These are phyloP conservation scores for Bauhinia variegata DNA, from an alignment of 306 rosid genomes.

Conservation along the genomic window DNA sequence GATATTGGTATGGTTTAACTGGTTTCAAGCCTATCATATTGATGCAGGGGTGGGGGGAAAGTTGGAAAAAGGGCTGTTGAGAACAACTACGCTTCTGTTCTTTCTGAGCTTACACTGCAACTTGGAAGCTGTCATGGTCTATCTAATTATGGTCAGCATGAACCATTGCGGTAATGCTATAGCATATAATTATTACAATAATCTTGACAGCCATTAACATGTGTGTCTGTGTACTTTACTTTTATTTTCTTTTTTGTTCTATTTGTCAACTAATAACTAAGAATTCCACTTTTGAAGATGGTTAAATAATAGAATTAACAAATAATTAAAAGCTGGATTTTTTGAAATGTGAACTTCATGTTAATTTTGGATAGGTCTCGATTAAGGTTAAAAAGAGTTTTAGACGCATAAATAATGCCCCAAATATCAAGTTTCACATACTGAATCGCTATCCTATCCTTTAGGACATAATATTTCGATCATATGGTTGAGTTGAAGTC, in stretches of 20 bases:
- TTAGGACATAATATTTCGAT: conserved; percentile 1
- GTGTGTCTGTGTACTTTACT: conserved; percentile 9
- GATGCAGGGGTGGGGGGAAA: conserved; percentile 95
- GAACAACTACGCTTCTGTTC: conserved; percentile 89
- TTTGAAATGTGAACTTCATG: background rate
- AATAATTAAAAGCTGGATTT: background rate
- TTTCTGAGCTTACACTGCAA: conserved; percentile 89
- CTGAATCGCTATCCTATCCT: conserved; percentile 11
- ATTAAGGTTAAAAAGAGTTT: conserved; percentile 17
- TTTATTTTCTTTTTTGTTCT: background rate
- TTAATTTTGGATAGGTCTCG: background rate
- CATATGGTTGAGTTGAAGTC: conserved; percentile 29
- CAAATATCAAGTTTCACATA: background rate
- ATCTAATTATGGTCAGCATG: conserved; percentile 74
- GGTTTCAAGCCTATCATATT: conserved; percentile 31
- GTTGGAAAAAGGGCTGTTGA: conserved; percentile 93
- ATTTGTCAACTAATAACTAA: background rate
- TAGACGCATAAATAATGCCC: conserved; percentile 7
- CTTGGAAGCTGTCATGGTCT: conserved; percentile 90
- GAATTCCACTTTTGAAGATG: conserved; percentile 20
- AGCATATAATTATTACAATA: conserved; percentile 11
- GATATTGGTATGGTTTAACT: conserved; percentile 27
- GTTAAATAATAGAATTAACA: background rate
- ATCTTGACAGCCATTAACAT: conserved; percentile 22
- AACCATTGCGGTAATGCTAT: conserved; percentile 71